Conservation (phyloP, 352 stramenopile genomes). For the Globisporangium solare region DNA sequence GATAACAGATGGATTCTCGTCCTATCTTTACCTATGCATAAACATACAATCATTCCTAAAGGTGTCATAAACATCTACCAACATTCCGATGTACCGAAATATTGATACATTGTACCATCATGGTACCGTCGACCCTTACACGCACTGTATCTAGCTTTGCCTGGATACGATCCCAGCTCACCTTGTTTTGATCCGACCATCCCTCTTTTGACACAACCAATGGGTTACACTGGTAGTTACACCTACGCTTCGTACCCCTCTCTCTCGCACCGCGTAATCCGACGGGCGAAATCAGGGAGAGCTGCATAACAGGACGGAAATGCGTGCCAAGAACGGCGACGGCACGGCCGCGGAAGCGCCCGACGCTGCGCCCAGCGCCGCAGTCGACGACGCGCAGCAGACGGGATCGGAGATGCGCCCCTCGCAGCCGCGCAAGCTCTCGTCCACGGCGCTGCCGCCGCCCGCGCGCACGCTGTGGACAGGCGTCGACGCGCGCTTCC, state of each 20-base stretch:
- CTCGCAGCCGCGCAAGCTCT: constrained; percentile 3
- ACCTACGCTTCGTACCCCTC: not conserved
- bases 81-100: no score
- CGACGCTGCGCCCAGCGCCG: not conserved
- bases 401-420: not conserved
- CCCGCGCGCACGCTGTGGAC: constrained; percentile 18
- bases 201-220: not conserved
- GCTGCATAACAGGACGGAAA: not conserved
- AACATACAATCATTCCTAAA: no score
- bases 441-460: constrained; percentile 3
- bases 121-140: no score
- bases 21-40: no score
- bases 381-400: not conserved
- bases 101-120: no score
- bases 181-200: no score
- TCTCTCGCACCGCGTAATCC: no score
- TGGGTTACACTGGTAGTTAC: not conserved
- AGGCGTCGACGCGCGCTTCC: constrained; percentile 39
- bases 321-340: not conserved
- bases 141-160: no score
- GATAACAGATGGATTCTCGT: no score
- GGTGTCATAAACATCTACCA: no score
- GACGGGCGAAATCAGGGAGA: not conserved
- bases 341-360: not conserved
- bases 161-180: no score